These are phyloP conservation scores for Xylariaceae sp. DNA, from an alignment of 2,329 filamentous ascomycete species.

Conservation along the genomic window DNA sequence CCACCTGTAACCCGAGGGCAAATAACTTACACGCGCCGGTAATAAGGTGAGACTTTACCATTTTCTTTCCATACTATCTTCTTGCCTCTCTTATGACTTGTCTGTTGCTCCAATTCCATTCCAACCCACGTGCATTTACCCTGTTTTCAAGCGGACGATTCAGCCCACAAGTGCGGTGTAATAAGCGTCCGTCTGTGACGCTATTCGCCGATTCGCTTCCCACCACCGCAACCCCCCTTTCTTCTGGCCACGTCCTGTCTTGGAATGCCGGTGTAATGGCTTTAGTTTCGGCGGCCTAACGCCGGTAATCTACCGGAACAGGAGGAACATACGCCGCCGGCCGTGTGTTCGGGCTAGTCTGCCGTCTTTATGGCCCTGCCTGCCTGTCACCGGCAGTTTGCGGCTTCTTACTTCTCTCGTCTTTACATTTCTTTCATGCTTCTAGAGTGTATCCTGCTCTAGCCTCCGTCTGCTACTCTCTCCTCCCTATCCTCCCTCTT, in stretches of 20 bases:
- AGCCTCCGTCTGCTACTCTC: too few species aligned
- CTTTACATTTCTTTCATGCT: too few species aligned
- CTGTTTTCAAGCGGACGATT: slow-evolving; percentile 6
- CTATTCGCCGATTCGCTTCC: slow-evolving; percentile 18
- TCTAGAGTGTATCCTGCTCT: too few species aligned
- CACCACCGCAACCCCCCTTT: slow-evolving; percentile 17
- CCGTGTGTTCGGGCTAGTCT: slow-evolving; percentile 11
- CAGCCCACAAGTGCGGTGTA: slow-evolving; percentile 22
- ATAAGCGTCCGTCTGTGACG: slow-evolving; percentile 25
- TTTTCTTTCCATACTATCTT: slow-evolving; percentile 5
- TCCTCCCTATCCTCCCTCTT: too few species aligned
- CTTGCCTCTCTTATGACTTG: not conserved
- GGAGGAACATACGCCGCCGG: slow-evolving; percentile 8
- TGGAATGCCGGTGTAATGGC: slow-evolving; percentile 19
- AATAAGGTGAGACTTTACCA: slow-evolving; percentile 23
- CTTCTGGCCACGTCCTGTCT: slow-evolving; percentile 9
- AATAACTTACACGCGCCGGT: slow-evolving; percentile 24
- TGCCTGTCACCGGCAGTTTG: slow-evolving; percentile 9
- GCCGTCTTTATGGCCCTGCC: slow-evolving; percentile 11
- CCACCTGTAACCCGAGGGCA: slow-evolving; percentile 20
- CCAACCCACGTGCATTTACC: slow-evolving; percentile 1
- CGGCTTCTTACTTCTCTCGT: slow-evolving; percentile 2
- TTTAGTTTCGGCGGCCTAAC: slow-evolving; percentile 15
- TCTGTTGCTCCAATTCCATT: slow-evolving; percentile 15
- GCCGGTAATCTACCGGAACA: slow-evolving; percentile 9